Conservation (phyloP, 176 grass and related monocot species). For the Coix lacrymajobi region DNA sequence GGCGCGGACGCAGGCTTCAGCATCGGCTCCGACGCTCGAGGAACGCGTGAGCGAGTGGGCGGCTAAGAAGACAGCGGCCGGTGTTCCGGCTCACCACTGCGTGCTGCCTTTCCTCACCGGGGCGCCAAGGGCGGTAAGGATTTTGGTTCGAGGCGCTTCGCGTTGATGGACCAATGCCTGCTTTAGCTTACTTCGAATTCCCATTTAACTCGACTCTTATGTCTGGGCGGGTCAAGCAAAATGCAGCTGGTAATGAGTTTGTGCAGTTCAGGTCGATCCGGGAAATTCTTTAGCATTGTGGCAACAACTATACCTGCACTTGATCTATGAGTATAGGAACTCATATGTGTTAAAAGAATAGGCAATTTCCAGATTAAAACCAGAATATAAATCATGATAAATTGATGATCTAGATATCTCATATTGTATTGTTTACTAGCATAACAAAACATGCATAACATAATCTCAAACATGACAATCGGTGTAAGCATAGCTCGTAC, state of each 20-base stretch:
- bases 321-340: neutral
- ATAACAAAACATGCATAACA: too few species aligned
- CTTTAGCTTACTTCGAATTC: neutral
- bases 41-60: conserved; percentile 44
- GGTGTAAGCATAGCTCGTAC: too few species aligned
- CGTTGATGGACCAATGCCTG: neutral
- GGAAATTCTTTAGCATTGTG: neutral
- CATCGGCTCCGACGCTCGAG: conserved; percentile 16
- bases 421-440: too few species aligned
- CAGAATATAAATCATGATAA: too few species aligned
- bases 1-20: neutral
- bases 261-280: neutral
- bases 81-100: conserved; percentile 31
- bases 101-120: conserved; percentile 60
- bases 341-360: too few species aligned
- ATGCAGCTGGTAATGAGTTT: conserved; percentile 1
- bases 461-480: too few species aligned
- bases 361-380: too few species aligned
- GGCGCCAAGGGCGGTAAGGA: conserved; percentile 44
- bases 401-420: too few species aligned
- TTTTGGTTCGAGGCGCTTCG: conserved; percentile 1
- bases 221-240: neutral
- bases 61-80: conserved; percentile 48
- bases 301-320: neutral
- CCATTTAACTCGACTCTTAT: neutral